Base-by-base conservation (phyloP, 495 filamentous ascomycete species). In the Echria macrotheca region DNA sequence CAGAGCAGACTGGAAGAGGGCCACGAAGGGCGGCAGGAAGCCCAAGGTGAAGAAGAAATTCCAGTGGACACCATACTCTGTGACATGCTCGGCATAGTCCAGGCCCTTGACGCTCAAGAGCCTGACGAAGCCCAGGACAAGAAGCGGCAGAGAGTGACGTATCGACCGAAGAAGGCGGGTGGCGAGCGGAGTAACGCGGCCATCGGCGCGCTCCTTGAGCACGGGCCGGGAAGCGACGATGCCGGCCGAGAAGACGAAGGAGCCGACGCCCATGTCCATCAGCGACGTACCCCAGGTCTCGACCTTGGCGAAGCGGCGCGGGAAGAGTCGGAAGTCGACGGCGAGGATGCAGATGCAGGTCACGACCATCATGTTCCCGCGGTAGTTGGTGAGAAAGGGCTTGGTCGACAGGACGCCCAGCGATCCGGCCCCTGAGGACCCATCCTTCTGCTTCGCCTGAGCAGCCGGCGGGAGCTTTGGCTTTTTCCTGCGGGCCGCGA, bases 31-130 rank as follows among this genome's bases (percentile, higher is more conserved):
- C 1, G 91, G 89, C 25, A 99, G 68, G 21, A 96, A 79, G 3
- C 83, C 91, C 9, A 99, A 71, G 0, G 93, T 99, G 67, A 99
- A 97, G 72, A 99, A 99, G 66, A 99, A 99, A 66, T 99, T 99
- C 93, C 93, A 99, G 65, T 99, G 93, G 9, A 97, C 88, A 24
- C 93, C 93, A 58, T 99, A 99, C 57, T 99, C 93, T 1, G 89
- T 91, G 28, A 97, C 89, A 68, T 99, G 93, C 64, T 97, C 93
- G 2, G 90, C 90, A 61, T 97, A 97, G 60, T 96, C 90, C 18
- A 96, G 71, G 8, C 88, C 87, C 67, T 97, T 99, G 58, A 97
- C 91, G 56, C 81, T 95, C 46, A 85, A 83, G 14, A 97, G 68
- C 18, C 93, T 80, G 43, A 93, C 72, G 32, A 96, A 53, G 15